Conservation (phyloP, 352 stramenopile species). For the Pythium vanterpoolii region DNA sequence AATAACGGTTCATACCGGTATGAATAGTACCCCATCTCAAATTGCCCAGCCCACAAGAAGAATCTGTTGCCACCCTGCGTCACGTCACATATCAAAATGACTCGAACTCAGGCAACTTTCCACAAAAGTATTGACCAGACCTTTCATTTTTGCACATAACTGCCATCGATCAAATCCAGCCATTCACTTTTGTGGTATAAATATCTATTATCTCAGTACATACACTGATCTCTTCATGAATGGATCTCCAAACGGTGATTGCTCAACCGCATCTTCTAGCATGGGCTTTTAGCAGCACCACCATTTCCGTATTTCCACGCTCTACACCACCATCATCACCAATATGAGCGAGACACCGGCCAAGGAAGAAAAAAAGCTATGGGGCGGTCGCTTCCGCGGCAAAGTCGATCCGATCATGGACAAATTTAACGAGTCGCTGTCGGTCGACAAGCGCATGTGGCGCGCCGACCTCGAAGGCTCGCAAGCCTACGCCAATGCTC, state of each 20-base stretch:
- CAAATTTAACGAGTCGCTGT: constrained; percentile 99
- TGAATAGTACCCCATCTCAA: background rate
- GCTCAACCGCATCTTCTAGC: constrained; percentile 1
- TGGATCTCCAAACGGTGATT: constrained; percentile 19
- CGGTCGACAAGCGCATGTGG: constrained; percentile 98
- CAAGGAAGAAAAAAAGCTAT: constrained; percentile 75
- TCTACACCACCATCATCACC: background rate
- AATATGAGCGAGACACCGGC: constrained; percentile 24
- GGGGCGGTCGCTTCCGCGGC: constrained; percentile 92
- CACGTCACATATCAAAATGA: background rate
- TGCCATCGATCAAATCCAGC: background rate
- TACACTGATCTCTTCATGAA: background rate
- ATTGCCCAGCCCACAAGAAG: constrained; percentile 2
- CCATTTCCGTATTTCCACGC: background rate
- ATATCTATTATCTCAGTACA: constrained; percentile 7
- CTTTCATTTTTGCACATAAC: background rate
- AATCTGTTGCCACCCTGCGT: constrained; percentile 2
- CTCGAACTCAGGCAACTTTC: background rate
- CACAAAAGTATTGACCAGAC: constrained; percentile 1
- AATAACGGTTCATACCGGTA: constrained; percentile 2
- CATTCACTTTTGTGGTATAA: constrained; percentile 4
- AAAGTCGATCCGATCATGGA: constrained; percentile 96
- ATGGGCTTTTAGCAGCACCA: background rate
- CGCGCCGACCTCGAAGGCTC: constrained; percentile 94
- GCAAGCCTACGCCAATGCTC: constrained; percentile 93